Evolutionary conservation across 371 early-diverging fungal genomes (phyloP).

Genomic region (Rhizomucor pusillus): DNA sequence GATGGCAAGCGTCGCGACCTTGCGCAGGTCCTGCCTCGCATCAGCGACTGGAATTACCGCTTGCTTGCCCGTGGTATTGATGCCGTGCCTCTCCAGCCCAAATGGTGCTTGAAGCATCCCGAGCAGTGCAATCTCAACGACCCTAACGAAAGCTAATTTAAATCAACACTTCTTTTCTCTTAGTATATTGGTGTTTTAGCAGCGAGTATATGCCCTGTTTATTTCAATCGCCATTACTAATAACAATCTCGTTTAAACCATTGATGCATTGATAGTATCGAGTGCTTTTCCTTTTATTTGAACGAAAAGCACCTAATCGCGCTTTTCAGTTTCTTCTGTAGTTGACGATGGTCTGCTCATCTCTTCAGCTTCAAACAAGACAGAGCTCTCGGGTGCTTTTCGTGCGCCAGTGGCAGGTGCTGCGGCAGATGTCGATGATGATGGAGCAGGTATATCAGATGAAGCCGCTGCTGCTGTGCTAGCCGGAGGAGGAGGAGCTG

Average conservation of each 20-base stretch:
- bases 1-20: slow-evolving; percentile 40
- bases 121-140: slow-evolving; percentile 53
- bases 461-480: background rate
- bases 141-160: slow-evolving; percentile 2
- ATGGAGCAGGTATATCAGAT: background rate
- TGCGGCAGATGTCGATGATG: slow-evolving; percentile 1
- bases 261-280: too few species aligned
- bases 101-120: slow-evolving; percentile 71
- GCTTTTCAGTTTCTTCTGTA: slow-evolving; percentile 5
- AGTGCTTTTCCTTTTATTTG: too few species aligned
- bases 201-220: too few species aligned
- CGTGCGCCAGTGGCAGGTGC: background rate
- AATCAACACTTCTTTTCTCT: too few species aligned
- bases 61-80: slow-evolving; percentile 64
- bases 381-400: background rate
- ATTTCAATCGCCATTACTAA: too few species aligned
- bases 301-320: too few species aligned
- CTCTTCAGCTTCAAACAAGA: slow-evolving; percentile 18
- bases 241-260: too few species aligned
- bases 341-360: slow-evolving; percentile 8
- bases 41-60: slow-evolving; percentile 47
- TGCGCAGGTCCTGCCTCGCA: slow-evolving; percentile 27
- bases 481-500: slow-evolving; percentile 10
- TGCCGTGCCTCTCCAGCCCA: slow-evolving; percentile 68
- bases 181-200: too few species aligned